These are phyloP conservation scores for Plantago lanceolata DNA, from an alignment of 305 asterid species.

Conservation along the genomic window DNA sequence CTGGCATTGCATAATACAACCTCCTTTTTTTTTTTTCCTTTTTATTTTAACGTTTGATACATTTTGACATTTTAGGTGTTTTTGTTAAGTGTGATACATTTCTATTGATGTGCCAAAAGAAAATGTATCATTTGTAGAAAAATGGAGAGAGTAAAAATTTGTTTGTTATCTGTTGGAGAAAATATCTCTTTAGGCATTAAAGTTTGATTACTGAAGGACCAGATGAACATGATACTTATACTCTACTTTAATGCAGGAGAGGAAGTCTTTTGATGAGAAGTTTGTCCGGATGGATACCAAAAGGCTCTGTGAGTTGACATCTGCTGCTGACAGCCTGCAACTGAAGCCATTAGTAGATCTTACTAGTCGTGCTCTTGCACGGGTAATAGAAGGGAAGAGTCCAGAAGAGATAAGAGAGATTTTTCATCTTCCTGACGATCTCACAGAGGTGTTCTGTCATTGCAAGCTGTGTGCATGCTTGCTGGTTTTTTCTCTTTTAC, in stretches of 20 bases:
- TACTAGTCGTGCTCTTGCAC: slow-evolving; percentile 90
- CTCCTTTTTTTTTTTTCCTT: not conserved
- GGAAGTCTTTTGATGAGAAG: slow-evolving; percentile 87
- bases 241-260: slow-evolving; percentile 52
- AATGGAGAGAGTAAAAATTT: not conserved
- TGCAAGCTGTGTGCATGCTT: slow-evolving; percentile 58
- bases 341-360: slow-evolving; percentile 86
- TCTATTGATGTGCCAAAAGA: too few relatives aligned
- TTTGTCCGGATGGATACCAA: slow-evolving; percentile 73
- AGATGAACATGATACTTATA: slow-evolving; percentile 11
- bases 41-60: too few relatives aligned
- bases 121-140: too few relatives aligned
- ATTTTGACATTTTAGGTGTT: too few relatives aligned
- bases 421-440: slow-evolving; percentile 89
- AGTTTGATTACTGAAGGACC: slow-evolving; percentile 12
- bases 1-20: not conserved
- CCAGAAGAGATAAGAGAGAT: slow-evolving; percentile 88
- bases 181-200: not conserved
- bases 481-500: slow-evolving; percentile 31
- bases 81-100: too few relatives aligned
- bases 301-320: slow-evolving; percentile 80
- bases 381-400: slow-evolving; percentile 83
- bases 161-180: slow-evolving; percentile 12
- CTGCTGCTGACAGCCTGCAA: slow-evolving; percentile 95
- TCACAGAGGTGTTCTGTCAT: slow-evolving; percentile 84